Percentiles rank a stretch among this genome's conserved stretches.
These are phyloP conservation scores for Diaporthe destruens DNA, from an alignment of 2,329 filamentous ascomycete genomes.

Conservation along the genomic window DNA sequence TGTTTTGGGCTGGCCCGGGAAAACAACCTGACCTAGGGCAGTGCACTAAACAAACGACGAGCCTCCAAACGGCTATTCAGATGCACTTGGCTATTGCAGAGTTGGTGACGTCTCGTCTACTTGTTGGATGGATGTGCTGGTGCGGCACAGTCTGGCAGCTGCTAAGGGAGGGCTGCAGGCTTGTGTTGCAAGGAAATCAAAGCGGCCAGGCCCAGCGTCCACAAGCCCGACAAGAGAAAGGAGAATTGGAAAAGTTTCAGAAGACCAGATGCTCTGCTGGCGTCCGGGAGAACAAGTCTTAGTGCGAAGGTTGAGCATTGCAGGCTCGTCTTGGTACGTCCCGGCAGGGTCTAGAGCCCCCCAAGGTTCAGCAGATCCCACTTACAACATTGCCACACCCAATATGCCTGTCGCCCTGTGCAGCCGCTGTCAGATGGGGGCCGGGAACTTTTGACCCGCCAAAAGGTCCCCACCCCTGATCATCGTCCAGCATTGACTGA, in stretches of 20 bases:
- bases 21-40: background rate
- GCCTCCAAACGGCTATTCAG: background rate
- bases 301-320: background rate
- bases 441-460: constrained; percentile 31
- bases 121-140: background rate
- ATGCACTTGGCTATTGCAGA: background rate
- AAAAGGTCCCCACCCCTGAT: constrained; percentile 32
- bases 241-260: constrained; percentile 9
- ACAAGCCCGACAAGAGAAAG: constrained; percentile 1
- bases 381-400: constrained; percentile 31
- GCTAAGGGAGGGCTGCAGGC: constrained; percentile 19
- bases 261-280: constrained; percentile 12
- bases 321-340: constrained; percentile 8
- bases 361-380: constrained; percentile 31
- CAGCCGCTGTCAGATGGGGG: constrained; percentile 6
- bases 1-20: no score
- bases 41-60: background rate
- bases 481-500: constrained; percentile 9
- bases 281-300: background rate
- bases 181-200: background rate
- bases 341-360: constrained; percentile 21
- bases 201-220: background rate
- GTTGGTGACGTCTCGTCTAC: background rate
- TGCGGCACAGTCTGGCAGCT: background rate
- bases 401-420: constrained; percentile 3